A percentile compares a stretch with the other conserved stretches of the same genome.
Evolutionary conservation across 2,329 filamentous ascomycete genomes (phyloP).

Genomic region (Aciculosporium take): DNA sequence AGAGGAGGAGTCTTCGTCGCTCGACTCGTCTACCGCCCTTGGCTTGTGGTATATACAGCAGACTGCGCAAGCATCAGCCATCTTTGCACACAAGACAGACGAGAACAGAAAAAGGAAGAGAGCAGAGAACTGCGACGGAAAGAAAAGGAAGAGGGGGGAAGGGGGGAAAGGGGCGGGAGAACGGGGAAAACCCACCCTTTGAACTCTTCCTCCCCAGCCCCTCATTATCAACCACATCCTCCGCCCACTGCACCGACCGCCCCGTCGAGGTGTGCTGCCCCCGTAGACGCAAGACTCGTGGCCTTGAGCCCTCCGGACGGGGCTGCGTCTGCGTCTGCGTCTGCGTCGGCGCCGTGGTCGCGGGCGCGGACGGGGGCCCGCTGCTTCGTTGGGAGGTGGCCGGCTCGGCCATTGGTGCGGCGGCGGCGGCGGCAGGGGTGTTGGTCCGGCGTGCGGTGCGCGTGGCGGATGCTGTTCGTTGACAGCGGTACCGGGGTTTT

Average conservation of each 20-base stretch:
- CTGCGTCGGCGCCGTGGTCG: constrained; percentile 11
- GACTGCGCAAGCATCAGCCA: constrained; percentile 52
- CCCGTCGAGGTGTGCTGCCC: constrained; percentile 31
- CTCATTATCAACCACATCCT: constrained; percentile 90
- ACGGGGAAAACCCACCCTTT: constrained; percentile 48
- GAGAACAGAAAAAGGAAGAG: not conserved
- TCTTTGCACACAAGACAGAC: too few species aligned
- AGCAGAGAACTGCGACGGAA: too few species aligned
- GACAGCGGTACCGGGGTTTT: too few species aligned
- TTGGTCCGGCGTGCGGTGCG: constrained; percentile 7
- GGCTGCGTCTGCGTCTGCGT: constrained; percentile 13
- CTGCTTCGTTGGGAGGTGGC: not conserved
- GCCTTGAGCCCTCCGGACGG: constrained; percentile 18
- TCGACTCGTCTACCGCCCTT: constrained; percentile 69
- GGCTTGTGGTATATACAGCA: constrained; percentile 97
- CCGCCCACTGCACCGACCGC: constrained; percentile 76
- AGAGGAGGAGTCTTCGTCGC: constrained; percentile 50
- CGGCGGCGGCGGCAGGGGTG: not conserved
- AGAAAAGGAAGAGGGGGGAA: not conserved
- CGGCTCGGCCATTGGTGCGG: not conserved
- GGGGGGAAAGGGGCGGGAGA: too few species aligned
- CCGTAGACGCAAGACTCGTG: constrained; percentile 35
- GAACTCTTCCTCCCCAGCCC: constrained; percentile 85
- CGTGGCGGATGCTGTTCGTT: not conserved
- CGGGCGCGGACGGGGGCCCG: not conserved